Evolutionary conservation across 306 rosid species (phyloP), one percentile per base, ranked within the genome.

Genomic region (Sicyos baderoa): DNA sequence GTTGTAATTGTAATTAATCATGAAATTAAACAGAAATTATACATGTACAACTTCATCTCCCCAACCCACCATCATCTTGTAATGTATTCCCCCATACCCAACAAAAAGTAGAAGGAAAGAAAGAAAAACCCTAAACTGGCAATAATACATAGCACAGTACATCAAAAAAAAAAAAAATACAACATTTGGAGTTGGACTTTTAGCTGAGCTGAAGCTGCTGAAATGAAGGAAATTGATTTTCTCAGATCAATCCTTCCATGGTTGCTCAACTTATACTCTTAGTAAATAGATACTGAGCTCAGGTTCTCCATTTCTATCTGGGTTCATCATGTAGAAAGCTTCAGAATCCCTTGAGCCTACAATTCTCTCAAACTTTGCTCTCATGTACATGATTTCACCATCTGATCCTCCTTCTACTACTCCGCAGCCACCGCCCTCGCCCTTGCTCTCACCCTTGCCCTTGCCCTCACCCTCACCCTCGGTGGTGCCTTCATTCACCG

Each of bases 281-380:
- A 94, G 96, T 88, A 94, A 78, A 71, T 94, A 94, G 77, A 94
- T 70, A 70, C 99, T 94, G 54, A 94, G 99, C 56, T 94, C 99
- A 66, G 99, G 97, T 65, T 96, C 91, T 19, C 99, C 99, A 77
- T 94, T 94, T 76, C 90, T 90, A 65, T 94, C 97, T 19, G 99
- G 99, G 72, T 94, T 94, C 97, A 94, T 94, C 99, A 94, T 94
- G 70, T 94, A 94, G 83, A 94, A 94, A 72, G 97, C 99, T 63
- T 94, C 99, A 66, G 99, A 94, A 70, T 94, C 99, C 81, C 95
- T 86, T 5, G 99, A 94, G 70, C 99, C 99, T 47, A 94, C 96
- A 74, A 94, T 84, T 74, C 99, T 86, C 89, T 94, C 99, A 78
- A 94, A 94, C 86, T 90, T 88, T 7, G 97, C 99, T 54, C 99